Percentiles rank a stretch among this genome's conserved stretches.
These are phyloP conservation scores for Sporodiniella umbellata DNA, from an alignment of 371 early-diverging fungal genomes.

Conservation along the genomic window DNA sequence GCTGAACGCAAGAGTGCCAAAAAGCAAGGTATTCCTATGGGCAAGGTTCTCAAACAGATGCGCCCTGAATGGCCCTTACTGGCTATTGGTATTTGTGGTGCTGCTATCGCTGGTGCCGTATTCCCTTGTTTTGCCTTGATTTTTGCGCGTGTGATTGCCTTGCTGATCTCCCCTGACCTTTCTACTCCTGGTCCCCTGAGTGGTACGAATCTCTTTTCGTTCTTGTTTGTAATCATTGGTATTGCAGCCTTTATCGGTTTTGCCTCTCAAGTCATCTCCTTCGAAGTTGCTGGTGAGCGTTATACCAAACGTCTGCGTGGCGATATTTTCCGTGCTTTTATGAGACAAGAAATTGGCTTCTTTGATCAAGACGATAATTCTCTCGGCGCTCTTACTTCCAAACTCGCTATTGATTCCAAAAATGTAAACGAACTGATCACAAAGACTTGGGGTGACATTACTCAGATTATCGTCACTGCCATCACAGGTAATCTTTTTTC, in stretches of 20 bases:
- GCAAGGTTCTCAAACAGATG: constrained; percentile 34
- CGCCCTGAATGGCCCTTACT: constrained; percentile 39
- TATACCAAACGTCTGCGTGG: constrained; percentile 62
- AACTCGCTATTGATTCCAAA: constrained; percentile 81
- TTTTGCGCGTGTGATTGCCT: constrained; percentile 40
- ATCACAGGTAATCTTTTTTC: constrained; percentile 20
- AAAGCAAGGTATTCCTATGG: constrained; percentile 48
- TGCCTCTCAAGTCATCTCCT: constrained; percentile 32
- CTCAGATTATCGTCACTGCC: constrained; percentile 53
- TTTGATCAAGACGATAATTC: constrained; percentile 83
- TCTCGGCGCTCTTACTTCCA: constrained; percentile 80
- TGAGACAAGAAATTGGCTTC: constrained; percentile 83
- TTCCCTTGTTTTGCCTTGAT: constrained; percentile 52
- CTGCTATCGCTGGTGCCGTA: constrained; percentile 55
- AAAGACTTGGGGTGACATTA: constrained; percentile 59
- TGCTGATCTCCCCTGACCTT: constrained; percentile 17
- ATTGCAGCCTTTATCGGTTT: constrained; percentile 48
- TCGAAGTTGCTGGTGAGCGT: constrained; percentile 54
- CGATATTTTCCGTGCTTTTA: constrained; percentile 54
- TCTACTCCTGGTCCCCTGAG: constrained; percentile 33
- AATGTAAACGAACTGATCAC: constrained; percentile 67
- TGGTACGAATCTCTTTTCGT: constrained; percentile 70
- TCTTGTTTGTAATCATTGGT: constrained; percentile 72
- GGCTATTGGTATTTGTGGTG: constrained; percentile 39
- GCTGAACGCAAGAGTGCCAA: constrained; percentile 37